A percentile compares a stretch with the other conserved stretches of the same genome.
These are phyloP conservation scores for Gossypium trilobum DNA, from an alignment of 441 rosid species.

Conservation along the genomic window DNA sequence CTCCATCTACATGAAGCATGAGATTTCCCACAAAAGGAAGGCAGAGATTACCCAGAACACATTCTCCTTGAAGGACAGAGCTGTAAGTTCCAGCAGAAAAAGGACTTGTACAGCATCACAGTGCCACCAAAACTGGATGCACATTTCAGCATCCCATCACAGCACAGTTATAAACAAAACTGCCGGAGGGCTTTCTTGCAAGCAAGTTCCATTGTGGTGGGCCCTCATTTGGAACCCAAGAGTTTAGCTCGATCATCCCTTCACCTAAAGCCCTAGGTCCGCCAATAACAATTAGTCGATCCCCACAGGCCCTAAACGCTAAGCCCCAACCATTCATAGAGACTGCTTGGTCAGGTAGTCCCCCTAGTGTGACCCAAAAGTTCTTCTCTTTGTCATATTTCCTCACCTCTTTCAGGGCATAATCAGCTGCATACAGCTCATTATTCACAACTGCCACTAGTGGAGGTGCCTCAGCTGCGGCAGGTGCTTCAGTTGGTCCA, in stretches of 20 bases:
- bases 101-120: conserved; percentile 10
- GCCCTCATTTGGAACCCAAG: conserved; percentile 59
- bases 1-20: conserved; percentile 20
- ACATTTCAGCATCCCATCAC: conserved; percentile 67
- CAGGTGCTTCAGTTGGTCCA: conserved; percentile 24
- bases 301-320: conserved; percentile 76
- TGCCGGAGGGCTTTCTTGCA: conserved; percentile 40
- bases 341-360: conserved; percentile 42
- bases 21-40: conserved; percentile 25
- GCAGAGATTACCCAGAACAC: conserved; percentile 26
- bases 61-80: conserved; percentile 17
- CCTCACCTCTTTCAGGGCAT: conserved; percentile 42
- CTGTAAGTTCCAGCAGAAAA: conserved; percentile 8
- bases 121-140: conserved; percentile 11
- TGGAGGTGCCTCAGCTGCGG: conserved; percentile 64
- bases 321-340: conserved; percentile 90
- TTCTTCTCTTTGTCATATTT: conserved; percentile 47
- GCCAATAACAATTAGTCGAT: conserved; percentile 52
- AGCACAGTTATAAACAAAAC: conserved; percentile 73
- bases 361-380: conserved; percentile 47
- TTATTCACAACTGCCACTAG: conserved; percentile 69
- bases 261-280: conserved; percentile 48
- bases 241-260: conserved; percentile 51
- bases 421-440: conserved; percentile 67
- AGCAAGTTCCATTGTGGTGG: conserved; percentile 59